Conservation (phyloP, 106 monocot species). For the Apostasia ramifera region DNA sequence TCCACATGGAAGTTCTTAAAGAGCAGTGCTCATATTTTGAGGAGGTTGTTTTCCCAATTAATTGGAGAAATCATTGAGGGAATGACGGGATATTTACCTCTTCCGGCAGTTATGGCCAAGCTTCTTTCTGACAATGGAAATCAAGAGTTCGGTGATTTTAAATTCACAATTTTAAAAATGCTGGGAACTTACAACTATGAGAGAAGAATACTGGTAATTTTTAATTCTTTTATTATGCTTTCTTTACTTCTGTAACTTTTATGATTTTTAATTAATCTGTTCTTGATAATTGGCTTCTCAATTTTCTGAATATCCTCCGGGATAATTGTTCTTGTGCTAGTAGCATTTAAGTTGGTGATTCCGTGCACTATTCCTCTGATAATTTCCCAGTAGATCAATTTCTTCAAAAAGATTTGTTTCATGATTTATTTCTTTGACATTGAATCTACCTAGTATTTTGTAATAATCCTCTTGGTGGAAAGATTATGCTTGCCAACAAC, state of each 20-base stretch:
- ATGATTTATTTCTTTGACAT: neutral
- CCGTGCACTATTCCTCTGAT: too few species aligned
- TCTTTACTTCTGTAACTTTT: neutral
- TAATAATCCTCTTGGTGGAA: neutral
- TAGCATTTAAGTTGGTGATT: too few species aligned
- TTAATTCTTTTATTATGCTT: neutral
- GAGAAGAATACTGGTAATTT: slow-evolving; percentile 83
- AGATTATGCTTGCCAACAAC: neutral
- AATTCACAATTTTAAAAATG: slow-evolving; percentile 73
- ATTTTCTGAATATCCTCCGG: too few species aligned
- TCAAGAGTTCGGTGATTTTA: slow-evolving; percentile 98
- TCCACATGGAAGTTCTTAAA: slow-evolving; percentile 13
- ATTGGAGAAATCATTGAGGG: slow-evolving; percentile 84
- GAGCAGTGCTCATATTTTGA: slow-evolving; percentile 28
- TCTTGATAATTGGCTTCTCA: neutral
- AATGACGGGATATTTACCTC: slow-evolving; percentile 79
- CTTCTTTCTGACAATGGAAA: slow-evolving; percentile 79
- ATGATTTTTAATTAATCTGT: neutral
- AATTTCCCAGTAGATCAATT: too few species aligned
- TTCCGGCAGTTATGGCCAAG: slow-evolving; percentile 81
- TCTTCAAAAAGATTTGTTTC: too few species aligned
- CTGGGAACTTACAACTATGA: slow-evolving; percentile 88
- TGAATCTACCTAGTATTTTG: neutral
- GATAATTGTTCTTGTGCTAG: too few species aligned
- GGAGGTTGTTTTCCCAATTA: slow-evolving; percentile 65